Conservation (phyloP, 148 eudicot species). For the Nepenthes gracilis region DNA sequence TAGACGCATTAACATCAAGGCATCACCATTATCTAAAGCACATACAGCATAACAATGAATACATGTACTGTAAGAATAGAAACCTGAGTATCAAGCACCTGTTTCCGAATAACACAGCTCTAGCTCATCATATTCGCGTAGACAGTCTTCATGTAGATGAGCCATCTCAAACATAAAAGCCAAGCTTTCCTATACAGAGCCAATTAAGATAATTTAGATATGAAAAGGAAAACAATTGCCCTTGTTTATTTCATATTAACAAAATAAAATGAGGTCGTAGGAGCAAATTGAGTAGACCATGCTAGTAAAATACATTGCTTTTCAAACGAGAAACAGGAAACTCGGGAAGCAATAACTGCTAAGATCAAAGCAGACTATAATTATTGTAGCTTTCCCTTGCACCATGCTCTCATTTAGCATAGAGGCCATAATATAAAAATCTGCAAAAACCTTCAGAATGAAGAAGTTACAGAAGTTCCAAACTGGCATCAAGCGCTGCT, state of each 20-base stretch:
- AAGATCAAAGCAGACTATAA: background rate
- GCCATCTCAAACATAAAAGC: slow-evolving; percentile 98
- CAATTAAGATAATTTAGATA: slow-evolving; percentile 8
- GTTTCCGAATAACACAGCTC: slow-evolving; percentile 91
- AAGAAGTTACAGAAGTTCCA: slow-evolving; percentile 98
- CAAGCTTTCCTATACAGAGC: slow-evolving; percentile 69
- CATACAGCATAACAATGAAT: background rate
- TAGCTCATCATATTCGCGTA: slow-evolving; percentile 93
- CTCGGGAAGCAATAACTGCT: background rate
- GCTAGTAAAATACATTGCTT: too few species aligned
- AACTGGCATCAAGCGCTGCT: slow-evolving; percentile 85
- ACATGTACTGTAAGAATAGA: background rate
- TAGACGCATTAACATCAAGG: background rate
- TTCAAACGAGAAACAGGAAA: too few species aligned
- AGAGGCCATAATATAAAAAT: slow-evolving; percentile 3
- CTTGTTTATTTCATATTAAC: too few species aligned
- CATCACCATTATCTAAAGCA: background rate
- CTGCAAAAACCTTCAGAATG: slow-evolving; percentile 61
- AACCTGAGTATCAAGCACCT: slow-evolving; percentile 29
- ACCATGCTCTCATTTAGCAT: background rate
- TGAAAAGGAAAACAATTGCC: background rate
- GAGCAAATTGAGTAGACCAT: background rate
- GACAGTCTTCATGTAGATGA: slow-evolving; percentile 93
- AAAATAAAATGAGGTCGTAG: background rate
- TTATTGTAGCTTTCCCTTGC: background rate